These are phyloP conservation scores for Lignosus rhinocerotis DNA, from an alignment of 1,284 basidiomycete genomes.

Conservation along the genomic window DNA sequence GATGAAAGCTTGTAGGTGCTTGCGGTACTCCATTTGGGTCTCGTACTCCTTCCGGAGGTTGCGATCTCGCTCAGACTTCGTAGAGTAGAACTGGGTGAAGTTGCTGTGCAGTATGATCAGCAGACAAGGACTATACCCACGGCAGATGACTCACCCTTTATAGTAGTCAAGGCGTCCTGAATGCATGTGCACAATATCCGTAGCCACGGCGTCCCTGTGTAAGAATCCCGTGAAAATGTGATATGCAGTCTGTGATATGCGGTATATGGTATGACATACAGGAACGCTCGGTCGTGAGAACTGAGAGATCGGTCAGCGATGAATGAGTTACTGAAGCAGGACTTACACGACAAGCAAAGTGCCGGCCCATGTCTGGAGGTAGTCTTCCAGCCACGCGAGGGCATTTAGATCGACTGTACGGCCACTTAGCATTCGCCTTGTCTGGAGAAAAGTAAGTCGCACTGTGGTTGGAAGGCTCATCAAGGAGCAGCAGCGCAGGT, in stretches of 20 bases:
- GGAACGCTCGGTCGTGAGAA: conserved; percentile 97
- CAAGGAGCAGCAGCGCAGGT: conserved; percentile 83
- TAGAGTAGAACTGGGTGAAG: conserved; percentile 99
- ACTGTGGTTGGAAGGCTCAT: conserved; percentile 99
- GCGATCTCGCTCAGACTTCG: conserved; percentile 91
- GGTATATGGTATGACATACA: conserved; percentile 47
- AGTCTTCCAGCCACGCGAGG: conserved; percentile 90
- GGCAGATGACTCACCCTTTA: conserved; percentile 59
- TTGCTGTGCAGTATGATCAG: conserved; percentile 56
- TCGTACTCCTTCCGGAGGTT: conserved; percentile 96
- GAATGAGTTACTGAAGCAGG: neutral
- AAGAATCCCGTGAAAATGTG: neutral
- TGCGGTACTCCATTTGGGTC: conserved; percentile 91
- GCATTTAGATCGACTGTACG: conserved; percentile 75
- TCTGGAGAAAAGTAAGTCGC: neutral
- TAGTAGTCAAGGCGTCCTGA: conserved; percentile 93
- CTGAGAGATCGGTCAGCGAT: conserved; percentile 37
- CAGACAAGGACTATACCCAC: neutral
- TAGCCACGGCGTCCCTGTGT: conserved; percentile 87
- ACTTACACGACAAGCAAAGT: conserved; percentile 91
- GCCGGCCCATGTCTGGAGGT: conserved; percentile 94
- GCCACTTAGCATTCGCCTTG: neutral
- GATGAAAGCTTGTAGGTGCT: conserved; percentile 96
- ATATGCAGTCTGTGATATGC: no score
- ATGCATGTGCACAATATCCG: conserved; percentile 97